Conservation (phyloP, 305 asterid genomes). For the Solanum hybrid region DNA sequence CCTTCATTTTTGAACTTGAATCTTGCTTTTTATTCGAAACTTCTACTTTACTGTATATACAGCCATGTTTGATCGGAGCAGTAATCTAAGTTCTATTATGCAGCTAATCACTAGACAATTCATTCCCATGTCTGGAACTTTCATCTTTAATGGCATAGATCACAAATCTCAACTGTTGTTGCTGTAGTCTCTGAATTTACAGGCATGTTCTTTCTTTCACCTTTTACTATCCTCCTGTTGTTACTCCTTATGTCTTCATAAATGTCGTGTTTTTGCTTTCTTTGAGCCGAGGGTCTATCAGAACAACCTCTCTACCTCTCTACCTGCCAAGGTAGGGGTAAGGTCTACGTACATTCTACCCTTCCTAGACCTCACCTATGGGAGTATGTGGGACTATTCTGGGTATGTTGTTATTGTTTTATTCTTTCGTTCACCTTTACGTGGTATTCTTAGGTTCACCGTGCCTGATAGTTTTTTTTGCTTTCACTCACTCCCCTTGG, state of each 20-base stretch:
- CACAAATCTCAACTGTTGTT: constrained; percentile 76
- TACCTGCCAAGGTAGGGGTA: neutral
- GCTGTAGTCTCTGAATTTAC: constrained; percentile 26
- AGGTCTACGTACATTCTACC: neutral
- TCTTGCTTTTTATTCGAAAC: neutral
- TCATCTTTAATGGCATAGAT: constrained; percentile 78
- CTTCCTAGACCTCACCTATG: neutral
- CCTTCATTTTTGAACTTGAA: neutral
- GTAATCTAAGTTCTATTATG: neutral
- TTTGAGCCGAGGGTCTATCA: neutral
- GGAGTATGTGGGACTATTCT: neutral
- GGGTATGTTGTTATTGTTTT: neutral
- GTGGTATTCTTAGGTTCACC: neutral
- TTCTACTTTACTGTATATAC: neutral
- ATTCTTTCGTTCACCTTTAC: neutral
- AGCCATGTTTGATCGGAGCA: neutral
- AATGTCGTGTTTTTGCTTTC: neutral
- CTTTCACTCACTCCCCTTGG: neutral
- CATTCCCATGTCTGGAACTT: constrained; percentile 81
- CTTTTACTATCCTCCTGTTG: neutral
- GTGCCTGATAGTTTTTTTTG: neutral
- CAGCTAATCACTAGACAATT: constrained; percentile 92
- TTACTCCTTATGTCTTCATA: neutral
- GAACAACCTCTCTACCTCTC: neutral
- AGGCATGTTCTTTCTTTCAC: constrained; percentile 14